These are phyloP conservation scores for Fusarium goolgardi DNA, from an alignment of 2,329 filamentous ascomycete species.

Conservation along the genomic window DNA sequence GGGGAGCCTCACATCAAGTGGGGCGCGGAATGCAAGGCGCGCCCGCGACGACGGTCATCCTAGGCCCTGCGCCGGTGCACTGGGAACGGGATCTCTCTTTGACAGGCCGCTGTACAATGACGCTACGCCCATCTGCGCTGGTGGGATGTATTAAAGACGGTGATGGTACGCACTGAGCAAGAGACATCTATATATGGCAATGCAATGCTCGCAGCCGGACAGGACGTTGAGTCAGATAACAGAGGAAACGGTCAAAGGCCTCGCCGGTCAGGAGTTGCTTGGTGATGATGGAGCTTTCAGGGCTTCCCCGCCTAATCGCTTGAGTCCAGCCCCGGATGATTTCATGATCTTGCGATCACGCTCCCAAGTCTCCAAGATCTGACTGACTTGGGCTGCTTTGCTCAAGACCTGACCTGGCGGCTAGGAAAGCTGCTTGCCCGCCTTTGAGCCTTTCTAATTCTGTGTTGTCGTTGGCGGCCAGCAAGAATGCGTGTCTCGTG, in stretches of 20 bases:
- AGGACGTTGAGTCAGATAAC: not conserved
- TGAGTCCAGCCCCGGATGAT: conserved; percentile 28
- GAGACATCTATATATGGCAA: not conserved
- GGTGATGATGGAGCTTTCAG: conserved; percentile 30
- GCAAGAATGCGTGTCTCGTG: conserved; percentile 25
- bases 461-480: conserved; percentile 23
- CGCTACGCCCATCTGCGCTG: conserved; percentile 46
- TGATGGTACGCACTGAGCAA: conserved; percentile 15
- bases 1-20: conserved; percentile 44
- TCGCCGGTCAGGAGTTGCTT: conserved; percentile 14
- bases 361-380: conserved; percentile 23
- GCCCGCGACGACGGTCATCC: conserved; percentile 32
- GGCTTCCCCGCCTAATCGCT: conserved; percentile 35
- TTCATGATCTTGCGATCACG: conserved; percentile 35
- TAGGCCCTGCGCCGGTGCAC: conserved; percentile 46
- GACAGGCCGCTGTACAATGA: conserved; percentile 44
- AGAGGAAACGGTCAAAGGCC: conserved; percentile 8
- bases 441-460: conserved; percentile 11
- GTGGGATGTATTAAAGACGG: conserved; percentile 22
- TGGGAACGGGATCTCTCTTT: conserved; percentile 49
- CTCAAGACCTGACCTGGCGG: conserved; percentile 15
- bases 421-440: conserved; percentile 9
- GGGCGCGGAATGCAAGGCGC: conserved; percentile 44
- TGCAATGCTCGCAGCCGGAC: not conserved
- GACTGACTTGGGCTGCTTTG: conserved; percentile 21